Conservation (phyloP, 1,139 yeast species). For the Geotrichum citri-aurantii region DNA sequence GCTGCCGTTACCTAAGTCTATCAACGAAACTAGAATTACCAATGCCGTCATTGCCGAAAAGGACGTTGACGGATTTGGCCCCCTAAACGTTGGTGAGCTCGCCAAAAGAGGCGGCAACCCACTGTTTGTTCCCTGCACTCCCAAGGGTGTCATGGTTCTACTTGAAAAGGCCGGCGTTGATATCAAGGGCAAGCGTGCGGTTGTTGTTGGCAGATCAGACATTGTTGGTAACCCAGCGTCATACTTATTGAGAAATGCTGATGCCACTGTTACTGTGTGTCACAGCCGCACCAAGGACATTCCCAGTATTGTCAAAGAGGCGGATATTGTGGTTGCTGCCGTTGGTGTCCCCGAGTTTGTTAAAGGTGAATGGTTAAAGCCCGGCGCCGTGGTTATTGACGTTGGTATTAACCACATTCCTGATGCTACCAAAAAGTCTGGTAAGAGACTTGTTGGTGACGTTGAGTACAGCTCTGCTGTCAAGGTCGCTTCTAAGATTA, state of each 20-base stretch:
- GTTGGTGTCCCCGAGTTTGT: constrained; percentile 80
- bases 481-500: constrained; percentile 64
- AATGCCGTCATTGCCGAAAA: constrained; percentile 69
- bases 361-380: constrained; percentile 84
- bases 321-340: constrained; percentile 90
- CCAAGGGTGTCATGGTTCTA: constrained; percentile 83
- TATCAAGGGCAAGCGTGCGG: constrained; percentile 76
- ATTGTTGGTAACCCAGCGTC: constrained; percentile 95
- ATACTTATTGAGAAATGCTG: constrained; percentile 65
- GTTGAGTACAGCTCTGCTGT: constrained; percentile 72
- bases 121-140: constrained; percentile 87
- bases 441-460: constrained; percentile 87
- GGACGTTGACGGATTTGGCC: constrained; percentile 96
- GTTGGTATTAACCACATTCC: constrained; percentile 91
- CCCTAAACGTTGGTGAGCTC: constrained; percentile 83
- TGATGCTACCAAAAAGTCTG: constrained; percentile 71
- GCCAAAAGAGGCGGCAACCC: constrained; percentile 86
- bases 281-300: constrained; percentile 72
- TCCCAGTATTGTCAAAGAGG: constrained; percentile 54
- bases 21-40: constrained; percentile 75
- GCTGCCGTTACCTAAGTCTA: constrained; percentile 79
- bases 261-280: constrained; percentile 81
- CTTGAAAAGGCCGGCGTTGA: constrained; percentile 60
- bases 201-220: constrained; percentile 91
- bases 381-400: constrained; percentile 82